phyloP scores from a whole-genome alignment of 768 basidiomycete genomes.

The Kwoniella shandongensis region DNA sequence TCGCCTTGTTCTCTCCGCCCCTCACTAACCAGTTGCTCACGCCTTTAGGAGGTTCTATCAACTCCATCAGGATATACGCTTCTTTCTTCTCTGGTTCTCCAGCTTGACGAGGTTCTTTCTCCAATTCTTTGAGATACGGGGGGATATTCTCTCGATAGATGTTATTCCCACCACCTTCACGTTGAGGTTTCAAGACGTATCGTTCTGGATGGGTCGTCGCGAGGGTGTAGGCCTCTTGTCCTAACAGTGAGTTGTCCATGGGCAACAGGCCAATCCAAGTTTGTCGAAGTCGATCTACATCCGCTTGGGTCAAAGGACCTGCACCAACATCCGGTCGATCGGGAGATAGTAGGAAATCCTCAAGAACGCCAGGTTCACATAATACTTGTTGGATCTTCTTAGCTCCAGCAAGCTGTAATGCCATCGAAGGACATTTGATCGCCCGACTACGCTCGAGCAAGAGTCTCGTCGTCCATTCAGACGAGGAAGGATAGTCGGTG shows the following conservation, averaged over 20 bases:
- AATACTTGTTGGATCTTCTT: slow-evolving; percentile 95
- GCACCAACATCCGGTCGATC: slow-evolving; percentile 43
- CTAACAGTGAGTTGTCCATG: slow-evolving; percentile 56
- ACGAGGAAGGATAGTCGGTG: slow-evolving; percentile 67
- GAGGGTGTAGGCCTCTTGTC: slow-evolving; percentile 58
- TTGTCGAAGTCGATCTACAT: slow-evolving; percentile 62
- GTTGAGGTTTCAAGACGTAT: slow-evolving; percentile 90
- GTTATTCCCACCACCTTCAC: slow-evolving; percentile 98
- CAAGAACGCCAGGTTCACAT: slow-evolving; percentile 69
- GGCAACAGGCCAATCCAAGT: slow-evolving; percentile 92
- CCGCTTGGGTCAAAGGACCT: slow-evolving; percentile 44
- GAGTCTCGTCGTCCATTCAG: slow-evolving; percentile 67
- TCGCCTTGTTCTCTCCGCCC: slow-evolving; percentile 62
- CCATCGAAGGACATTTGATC: slow-evolving; percentile 88
- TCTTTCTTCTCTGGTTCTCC: slow-evolving; percentile 60
- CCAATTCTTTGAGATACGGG: slow-evolving; percentile 66
- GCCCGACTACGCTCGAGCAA: slow-evolving; percentile 76
- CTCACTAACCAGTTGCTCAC: slow-evolving; percentile 73
- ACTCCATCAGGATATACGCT: slow-evolving; percentile 94
- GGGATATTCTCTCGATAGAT: slow-evolving; percentile 84
- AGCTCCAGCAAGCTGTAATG: slow-evolving; percentile 88
- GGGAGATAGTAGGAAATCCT: slow-evolving; percentile 62
- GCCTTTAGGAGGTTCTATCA: slow-evolving; percentile 75
- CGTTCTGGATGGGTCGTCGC: slow-evolving; percentile 60
- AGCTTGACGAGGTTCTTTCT: slow-evolving; percentile 36